Percentiles rank a stretch among this genome's conserved stretches.
Conservation (phyloP, 2,329 filamentous ascomycete genomes). For the Hymenoscyphus occultus region DNA sequence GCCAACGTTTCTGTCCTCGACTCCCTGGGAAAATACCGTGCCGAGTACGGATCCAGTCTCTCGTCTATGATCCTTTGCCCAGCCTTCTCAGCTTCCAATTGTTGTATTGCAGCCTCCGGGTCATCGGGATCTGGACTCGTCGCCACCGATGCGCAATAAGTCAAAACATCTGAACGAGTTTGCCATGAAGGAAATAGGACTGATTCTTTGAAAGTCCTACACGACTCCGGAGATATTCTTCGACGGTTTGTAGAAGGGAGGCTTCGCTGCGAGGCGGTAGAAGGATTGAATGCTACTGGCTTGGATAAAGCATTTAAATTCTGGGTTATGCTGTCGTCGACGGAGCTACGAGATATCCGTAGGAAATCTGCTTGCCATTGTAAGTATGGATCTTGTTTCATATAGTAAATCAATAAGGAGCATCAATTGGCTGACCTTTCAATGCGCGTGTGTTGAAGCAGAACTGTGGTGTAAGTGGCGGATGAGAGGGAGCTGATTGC, state of each 20-base stretch:
- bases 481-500: constrained; percentile 36
- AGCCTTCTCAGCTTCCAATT: constrained; percentile 67
- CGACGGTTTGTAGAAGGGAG: constrained; percentile 47
- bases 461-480: constrained; percentile 67
- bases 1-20: constrained; percentile 78
- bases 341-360: constrained; percentile 74
- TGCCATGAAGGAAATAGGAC: constrained; percentile 90
- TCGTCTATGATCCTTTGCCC: constrained; percentile 79
- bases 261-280: constrained; percentile 65
- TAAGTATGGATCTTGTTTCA: constrained; percentile 11
- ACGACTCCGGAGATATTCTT: constrained; percentile 60
- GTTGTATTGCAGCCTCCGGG: constrained; percentile 67
- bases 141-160: constrained; percentile 86
- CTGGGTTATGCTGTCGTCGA: constrained; percentile 92
- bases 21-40: constrained; percentile 75
- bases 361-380: constrained; percentile 68
- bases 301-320: constrained; percentile 87
- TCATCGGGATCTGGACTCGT: constrained; percentile 85
- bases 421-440: constrained; percentile 52
- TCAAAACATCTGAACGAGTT: constrained; percentile 74
- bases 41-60: constrained; percentile 87
- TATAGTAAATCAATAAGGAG: background rate
- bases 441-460: constrained; percentile 71
- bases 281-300: constrained; percentile 76
- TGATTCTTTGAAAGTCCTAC: constrained; percentile 68